These are phyloP conservation scores for Saccharomycopsis crataegensis DNA, from an alignment of 1,139 yeast species.

Conservation along the genomic window DNA sequence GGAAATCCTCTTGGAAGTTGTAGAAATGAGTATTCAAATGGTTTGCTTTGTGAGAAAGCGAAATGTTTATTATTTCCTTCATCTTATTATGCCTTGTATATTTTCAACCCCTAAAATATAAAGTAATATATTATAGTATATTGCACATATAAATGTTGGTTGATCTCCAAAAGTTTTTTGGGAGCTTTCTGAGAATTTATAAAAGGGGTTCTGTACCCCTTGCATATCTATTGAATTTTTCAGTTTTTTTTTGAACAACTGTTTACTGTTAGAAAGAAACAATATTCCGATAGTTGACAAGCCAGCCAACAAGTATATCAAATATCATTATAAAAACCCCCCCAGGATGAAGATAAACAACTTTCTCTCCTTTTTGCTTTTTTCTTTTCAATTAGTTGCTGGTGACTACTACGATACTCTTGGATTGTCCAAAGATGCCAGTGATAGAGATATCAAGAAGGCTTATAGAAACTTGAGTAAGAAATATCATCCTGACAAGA, in stretches of 20 bases:
- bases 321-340: too few relatives aligned
- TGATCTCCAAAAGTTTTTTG: too few relatives aligned
- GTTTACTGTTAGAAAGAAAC: too few relatives aligned
- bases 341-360: too few relatives aligned
- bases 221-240: too few relatives aligned
- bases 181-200: too few relatives aligned
- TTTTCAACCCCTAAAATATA: neutral
- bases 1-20: constrained; percentile 66
- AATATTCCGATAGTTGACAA: neutral
- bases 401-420: constrained; percentile 42
- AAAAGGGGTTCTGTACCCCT: too few relatives aligned
- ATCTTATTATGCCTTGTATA: constrained; percentile 27
- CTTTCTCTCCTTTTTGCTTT: neutral
- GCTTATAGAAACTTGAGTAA: constrained; percentile 82
- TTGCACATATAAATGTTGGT: neutral
- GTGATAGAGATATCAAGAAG: constrained; percentile 74
- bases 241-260: too few relatives aligned
- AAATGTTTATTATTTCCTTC: constrained; percentile 66
- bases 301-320: neutral
- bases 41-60: constrained; percentile 67
- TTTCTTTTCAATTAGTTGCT: constrained; percentile 1
- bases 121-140: neutral
- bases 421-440: constrained; percentile 65
- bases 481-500: constrained; percentile 93
- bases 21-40: constrained; percentile 72